These are phyloP conservation scores for Tolypocladium sp. DNA, from an alignment of 2,329 filamentous ascomycete species.

Conservation along the genomic window DNA sequence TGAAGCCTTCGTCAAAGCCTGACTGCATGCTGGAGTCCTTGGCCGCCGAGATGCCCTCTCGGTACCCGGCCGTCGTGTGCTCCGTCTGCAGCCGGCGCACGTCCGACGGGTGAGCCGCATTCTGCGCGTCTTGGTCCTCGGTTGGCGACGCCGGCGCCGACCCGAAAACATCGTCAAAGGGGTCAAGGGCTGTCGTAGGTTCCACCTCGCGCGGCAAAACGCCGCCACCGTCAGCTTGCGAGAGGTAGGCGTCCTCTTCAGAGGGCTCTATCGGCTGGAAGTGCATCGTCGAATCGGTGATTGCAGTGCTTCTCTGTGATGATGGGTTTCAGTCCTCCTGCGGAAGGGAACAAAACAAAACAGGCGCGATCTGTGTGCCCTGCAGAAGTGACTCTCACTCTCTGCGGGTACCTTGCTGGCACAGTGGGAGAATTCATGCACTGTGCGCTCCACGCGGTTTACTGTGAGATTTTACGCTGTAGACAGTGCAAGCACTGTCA, in stretches of 20 bases:
- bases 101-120: conserved; percentile 45
- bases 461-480: neutral
- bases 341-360: neutral
- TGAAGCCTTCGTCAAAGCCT: conserved; percentile 88
- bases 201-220: neutral
- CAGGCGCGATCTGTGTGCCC: neutral
- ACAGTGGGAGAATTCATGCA: neutral
- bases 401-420: neutral
- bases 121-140: conserved; percentile 4
- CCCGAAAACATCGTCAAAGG: conserved; percentile 28
- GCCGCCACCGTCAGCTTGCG: conserved; percentile 9
- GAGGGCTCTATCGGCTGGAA: conserved; percentile 21
- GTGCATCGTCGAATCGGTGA: conserved; percentile 16
- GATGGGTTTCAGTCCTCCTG: neutral
- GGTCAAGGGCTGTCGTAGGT: conserved; percentile 7
- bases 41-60: conserved; percentile 70
- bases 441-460: neutral
- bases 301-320: neutral
- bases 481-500: neutral
- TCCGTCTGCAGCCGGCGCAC: conserved; percentile 64
- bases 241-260: conserved; percentile 16
- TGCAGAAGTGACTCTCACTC: neutral
- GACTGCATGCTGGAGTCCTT: conserved; percentile 72
- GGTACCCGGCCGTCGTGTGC: conserved; percentile 80
- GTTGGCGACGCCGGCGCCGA: conserved; percentile 13